A percentile compares a stretch with the other conserved stretches of the same genome.
These are phyloP conservation scores for Sideroxylon spinosum DNA, from an alignment of 179 eudicot genomes.

Conservation along the genomic window DNA sequence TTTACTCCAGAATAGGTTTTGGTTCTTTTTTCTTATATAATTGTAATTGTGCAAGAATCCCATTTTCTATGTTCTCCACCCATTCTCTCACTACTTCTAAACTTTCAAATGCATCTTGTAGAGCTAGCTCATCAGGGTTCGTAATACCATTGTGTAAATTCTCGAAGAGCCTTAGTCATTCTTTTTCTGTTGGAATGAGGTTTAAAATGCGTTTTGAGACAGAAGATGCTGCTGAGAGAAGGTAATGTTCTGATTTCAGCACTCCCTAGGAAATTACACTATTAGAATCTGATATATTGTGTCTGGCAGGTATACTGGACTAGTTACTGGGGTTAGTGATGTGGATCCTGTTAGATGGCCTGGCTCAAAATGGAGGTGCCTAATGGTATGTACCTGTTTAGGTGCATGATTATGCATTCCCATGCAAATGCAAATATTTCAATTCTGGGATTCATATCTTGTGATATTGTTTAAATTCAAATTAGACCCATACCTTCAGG, in stretches of 20 bases:
- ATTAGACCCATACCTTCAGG: background rate
- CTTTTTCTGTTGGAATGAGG: constrained; percentile 62
- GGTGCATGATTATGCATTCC: background rate
- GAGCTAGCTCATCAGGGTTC: constrained; percentile 75
- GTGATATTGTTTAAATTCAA: background rate
- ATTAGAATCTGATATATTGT: background rate
- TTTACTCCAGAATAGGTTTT: background rate
- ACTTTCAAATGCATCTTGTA: constrained; percentile 27
- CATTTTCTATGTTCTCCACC: background rate
- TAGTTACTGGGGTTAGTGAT: constrained; percentile 68
- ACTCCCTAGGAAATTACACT: background rate
- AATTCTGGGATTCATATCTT: background rate
- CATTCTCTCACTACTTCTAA: constrained; percentile 2
- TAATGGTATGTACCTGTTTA: constrained; percentile 48
- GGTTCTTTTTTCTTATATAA: background rate
- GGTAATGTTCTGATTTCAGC: constrained; percentile 31
- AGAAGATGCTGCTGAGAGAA: constrained; percentile 87
- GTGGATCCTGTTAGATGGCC: constrained; percentile 83
- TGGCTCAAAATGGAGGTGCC: constrained; percentile 86
- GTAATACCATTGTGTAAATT: constrained; percentile 63
- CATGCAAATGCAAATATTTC: background rate
- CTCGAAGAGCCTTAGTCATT: constrained; percentile 52
- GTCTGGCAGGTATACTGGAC: constrained; percentile 64
- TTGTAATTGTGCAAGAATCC: background rate
- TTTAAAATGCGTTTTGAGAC: constrained; percentile 79